A percentile compares a stretch with the other conserved stretches of the same genome.
Conservation (phyloP, 106 monocot genomes). For the Chionographis japonica region DNA sequence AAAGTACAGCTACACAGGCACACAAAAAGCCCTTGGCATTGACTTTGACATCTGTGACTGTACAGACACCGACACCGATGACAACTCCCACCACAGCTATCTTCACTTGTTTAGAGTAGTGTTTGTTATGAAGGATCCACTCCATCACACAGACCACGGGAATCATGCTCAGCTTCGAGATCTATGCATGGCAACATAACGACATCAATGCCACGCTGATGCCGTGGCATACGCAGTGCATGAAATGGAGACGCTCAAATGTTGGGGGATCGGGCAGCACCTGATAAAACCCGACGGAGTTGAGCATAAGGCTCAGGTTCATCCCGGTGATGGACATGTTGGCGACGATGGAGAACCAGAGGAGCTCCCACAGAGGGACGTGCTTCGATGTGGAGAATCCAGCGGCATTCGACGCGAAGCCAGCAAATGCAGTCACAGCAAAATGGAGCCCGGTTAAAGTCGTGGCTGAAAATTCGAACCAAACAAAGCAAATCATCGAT, state of each 20-base stretch:
- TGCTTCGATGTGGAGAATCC: conserved; percentile 71
- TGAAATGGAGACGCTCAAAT: background rate
- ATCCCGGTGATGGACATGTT: conserved; percentile 89
- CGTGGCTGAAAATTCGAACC: conserved; percentile 42
- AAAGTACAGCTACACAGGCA: conserved; percentile 73
- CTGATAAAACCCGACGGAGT: conserved; percentile 97
- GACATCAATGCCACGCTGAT: background rate
- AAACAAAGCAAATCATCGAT: background rate
- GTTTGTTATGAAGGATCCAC: conserved; percentile 69
- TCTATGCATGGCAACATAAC: conserved; percentile 24
- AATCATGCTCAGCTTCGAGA: conserved; percentile 94
- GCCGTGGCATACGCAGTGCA: background rate
- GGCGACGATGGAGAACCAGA: conserved; percentile 87
- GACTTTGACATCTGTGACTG: conserved; percentile 86
- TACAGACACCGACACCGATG: conserved; percentile 80
- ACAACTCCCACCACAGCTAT: conserved; percentile 72
- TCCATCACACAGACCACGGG: conserved; percentile 95
- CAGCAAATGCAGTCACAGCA: conserved; percentile 67
- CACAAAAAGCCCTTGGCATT: conserved; percentile 85
- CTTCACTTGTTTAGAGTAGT: conserved; percentile 75
- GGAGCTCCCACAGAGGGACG: conserved; percentile 92
- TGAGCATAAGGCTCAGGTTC: conserved; percentile 94
- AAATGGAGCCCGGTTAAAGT: conserved; percentile 91
- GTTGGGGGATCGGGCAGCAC: conserved; percentile 9
- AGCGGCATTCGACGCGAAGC: conserved; percentile 56